phyloP scores from a whole-genome alignment of 495 filamentous ascomycete species.

The Usnea hakonensis region DNA sequence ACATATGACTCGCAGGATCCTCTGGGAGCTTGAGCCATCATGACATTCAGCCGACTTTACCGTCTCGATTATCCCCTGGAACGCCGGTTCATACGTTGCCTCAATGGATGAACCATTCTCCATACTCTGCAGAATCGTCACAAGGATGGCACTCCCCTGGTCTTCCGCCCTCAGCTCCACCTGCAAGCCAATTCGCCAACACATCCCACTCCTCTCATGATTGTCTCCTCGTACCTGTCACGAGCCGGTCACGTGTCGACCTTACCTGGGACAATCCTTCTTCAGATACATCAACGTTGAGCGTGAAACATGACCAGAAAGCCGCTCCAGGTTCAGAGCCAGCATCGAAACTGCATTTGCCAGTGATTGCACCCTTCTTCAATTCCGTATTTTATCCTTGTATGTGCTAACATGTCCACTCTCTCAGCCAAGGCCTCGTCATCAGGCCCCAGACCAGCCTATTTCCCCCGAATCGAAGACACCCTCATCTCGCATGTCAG shows the following conservation, averaged over 20 bases:
- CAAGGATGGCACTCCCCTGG: conserved; percentile 20
- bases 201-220: conserved; percentile 34
- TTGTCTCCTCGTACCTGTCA: conserved; percentile 35
- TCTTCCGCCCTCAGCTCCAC: conserved; percentile 26
- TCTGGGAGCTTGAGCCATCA: conserved; percentile 14
- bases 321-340: conserved; percentile 29
- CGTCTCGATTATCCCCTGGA: conserved; percentile 15
- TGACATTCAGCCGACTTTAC: conserved; percentile 9
- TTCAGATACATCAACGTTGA: conserved; percentile 36
- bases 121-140: conserved; percentile 5
- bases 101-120: conserved; percentile 20
- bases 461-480: conserved; percentile 9
- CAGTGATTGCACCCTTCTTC: conserved; percentile 31
- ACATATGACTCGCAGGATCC: conserved; percentile 8
- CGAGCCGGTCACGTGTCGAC: conserved; percentile 16
- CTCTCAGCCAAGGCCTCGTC: conserved; percentile 13
- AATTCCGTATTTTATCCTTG: not conserved
- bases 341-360: conserved; percentile 35
- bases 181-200: conserved; percentile 16
- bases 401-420: not conserved
- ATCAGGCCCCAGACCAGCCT: conserved; percentile 1
- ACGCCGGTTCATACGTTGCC: conserved; percentile 12
- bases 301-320: conserved; percentile 40
- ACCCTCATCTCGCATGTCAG: conserved; percentile 16
- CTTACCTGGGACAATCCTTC: conserved; percentile 26